Conservation (phyloP, 2,329 filamentous ascomycete genomes). For the Fusarium vanettenii region DNA sequence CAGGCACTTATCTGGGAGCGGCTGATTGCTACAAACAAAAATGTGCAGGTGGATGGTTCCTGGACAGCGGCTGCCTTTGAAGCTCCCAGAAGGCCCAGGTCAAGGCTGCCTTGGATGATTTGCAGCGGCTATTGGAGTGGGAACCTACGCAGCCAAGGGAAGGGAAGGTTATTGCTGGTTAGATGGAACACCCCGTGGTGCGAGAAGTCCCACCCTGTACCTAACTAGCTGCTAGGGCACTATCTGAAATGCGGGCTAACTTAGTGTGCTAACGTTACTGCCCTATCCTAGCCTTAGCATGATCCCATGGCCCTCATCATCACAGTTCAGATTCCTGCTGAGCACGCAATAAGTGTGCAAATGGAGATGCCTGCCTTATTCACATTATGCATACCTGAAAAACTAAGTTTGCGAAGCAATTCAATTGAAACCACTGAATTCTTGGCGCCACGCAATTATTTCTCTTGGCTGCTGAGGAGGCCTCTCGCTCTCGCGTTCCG, state of each 20-base stretch:
- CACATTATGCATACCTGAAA: not conserved
- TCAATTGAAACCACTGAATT: not conserved
- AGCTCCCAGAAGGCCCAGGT: not conserved
- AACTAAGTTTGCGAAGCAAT: not conserved
- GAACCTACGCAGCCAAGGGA: not conserved
- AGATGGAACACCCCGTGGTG: no score
- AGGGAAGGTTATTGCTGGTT: not conserved
- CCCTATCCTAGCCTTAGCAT: not conserved
- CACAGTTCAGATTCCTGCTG: not conserved
- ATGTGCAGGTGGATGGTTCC: not conserved
- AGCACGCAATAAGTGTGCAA: not conserved
- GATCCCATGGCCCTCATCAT: not conserved
- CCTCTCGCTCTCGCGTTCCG: not conserved
- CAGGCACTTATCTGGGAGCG: not conserved
- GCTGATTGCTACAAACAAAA: not conserved
- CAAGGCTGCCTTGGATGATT: not conserved
- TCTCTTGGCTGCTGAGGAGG: not conserved
- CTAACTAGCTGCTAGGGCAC: not conserved
- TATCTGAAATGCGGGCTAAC: not conserved
- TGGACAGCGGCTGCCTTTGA: rapidly evolving
- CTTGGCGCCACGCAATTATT: not conserved
- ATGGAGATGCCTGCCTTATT: not conserved
- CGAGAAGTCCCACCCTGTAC: not conserved
- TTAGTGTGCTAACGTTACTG: not conserved
- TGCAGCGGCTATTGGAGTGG: not conserved